Conservation (phyloP, 2,329 filamentous ascomycete species). For the Ceratocystis smalleyi region DNA sequence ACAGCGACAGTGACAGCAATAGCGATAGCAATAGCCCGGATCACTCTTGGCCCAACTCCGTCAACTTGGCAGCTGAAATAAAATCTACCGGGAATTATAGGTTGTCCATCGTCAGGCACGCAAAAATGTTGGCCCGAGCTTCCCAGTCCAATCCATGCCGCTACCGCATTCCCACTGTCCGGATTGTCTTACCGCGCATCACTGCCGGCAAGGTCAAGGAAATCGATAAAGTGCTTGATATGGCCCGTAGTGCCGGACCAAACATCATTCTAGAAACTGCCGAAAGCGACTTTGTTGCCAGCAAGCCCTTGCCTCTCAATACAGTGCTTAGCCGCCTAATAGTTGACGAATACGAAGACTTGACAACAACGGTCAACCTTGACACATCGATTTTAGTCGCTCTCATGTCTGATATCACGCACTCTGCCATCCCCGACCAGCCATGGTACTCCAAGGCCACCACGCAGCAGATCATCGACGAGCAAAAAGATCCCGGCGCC, state of each 20-base stretch:
- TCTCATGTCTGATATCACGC: conserved; percentile 6
- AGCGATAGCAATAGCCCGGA: neutral
- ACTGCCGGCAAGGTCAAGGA: neutral
- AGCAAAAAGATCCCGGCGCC: neutral
- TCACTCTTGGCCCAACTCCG: neutral
- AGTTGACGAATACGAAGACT: neutral
- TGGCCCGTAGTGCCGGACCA: neutral
- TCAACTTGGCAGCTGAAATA: neutral
- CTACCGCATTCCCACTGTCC: neutral
- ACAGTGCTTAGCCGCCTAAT: neutral
- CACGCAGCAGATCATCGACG: conserved; percentile 1
- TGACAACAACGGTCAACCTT: neutral
- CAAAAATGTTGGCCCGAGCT: neutral
- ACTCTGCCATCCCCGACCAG: neutral
- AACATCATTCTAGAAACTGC: conserved; percentile 3
- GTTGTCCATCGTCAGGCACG: neutral
- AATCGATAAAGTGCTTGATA: conserved; percentile 3
- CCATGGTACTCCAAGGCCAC: conserved; percentile 6
- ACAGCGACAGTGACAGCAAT: neutral
- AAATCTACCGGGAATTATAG: neutral
- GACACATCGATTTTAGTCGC: conserved; percentile 3
- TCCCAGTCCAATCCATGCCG: neutral
- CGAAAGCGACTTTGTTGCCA: neutral
- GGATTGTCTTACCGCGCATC: neutral
- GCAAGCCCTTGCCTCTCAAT: neutral